Evolutionary conservation across 768 basidiomycete species (phyloP).

Genomic region (Mycena galopus): DNA sequence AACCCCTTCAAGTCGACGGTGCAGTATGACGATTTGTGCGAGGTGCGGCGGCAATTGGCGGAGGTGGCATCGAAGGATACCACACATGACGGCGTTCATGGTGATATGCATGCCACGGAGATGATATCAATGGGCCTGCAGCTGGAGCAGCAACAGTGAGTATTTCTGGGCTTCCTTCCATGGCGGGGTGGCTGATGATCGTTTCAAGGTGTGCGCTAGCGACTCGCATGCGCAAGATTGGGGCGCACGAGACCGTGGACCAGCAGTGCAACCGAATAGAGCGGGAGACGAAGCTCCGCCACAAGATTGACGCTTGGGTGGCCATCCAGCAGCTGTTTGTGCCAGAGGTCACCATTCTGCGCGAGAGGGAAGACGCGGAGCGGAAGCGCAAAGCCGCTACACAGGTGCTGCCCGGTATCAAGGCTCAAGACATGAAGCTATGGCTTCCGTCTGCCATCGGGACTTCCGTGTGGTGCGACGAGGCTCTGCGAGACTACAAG

Average conservation of each 20-base stretch:
- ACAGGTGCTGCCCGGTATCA: neutral
- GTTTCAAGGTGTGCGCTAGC: neutral
- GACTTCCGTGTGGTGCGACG: neutral
- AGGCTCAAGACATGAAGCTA: conserved; percentile 19
- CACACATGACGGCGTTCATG: too few species aligned
- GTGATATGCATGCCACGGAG: too few species aligned
- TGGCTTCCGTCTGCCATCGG: conserved; percentile 41
- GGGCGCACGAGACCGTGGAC: conserved; percentile 2
- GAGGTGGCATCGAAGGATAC: neutral
- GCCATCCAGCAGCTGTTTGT: neutral
- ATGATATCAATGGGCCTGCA: too few species aligned
- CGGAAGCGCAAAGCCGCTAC: neutral
- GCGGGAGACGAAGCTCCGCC: conserved; percentile 1
- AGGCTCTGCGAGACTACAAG: neutral
- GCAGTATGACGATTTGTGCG: conserved; percentile 10
- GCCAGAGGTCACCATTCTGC: neutral
- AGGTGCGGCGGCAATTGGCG: conserved; percentile 31
- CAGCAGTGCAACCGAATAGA: neutral
- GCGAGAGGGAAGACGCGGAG: neutral
- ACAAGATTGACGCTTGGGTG: conserved; percentile 13
- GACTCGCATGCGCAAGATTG: neutral
- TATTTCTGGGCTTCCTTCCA: neutral
- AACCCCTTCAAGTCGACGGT: conserved; percentile 26
- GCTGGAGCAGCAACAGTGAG: conserved; percentile 37
- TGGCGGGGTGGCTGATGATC: neutral